Percentiles rank a stretch among this genome's conserved stretches.
Evolutionary conservation across 2,329 filamentous ascomycete species (phyloP).

Genomic region (Apiospora phragmitis): DNA sequence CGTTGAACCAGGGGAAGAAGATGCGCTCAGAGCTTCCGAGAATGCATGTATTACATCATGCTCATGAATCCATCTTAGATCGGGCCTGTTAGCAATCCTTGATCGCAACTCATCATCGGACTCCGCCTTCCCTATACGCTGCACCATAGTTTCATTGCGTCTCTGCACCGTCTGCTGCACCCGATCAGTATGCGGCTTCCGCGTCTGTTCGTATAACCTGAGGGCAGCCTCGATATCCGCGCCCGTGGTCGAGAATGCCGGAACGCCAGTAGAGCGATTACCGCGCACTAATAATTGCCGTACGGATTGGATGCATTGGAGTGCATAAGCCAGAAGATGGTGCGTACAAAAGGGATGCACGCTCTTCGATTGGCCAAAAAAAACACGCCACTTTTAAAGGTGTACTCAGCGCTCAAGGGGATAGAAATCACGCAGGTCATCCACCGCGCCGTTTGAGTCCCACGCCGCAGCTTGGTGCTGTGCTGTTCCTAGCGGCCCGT

Average conservation of each 20-base stretch:
- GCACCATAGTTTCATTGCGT: conserved; percentile 28
- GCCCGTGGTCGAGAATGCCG: neutral
- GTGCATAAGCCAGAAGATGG: too few species aligned
- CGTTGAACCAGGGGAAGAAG: neutral
- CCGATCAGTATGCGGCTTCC: conserved; percentile 41
- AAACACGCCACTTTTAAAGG: too few species aligned
- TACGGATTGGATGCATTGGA: too few species aligned
- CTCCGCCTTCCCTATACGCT: conserved; percentile 24
- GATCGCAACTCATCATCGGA: conserved; percentile 38
- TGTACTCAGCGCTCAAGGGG: too few species aligned
- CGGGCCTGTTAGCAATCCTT: conserved; percentile 35
- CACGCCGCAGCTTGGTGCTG: conserved; percentile 34
- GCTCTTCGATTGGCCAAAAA: too few species aligned
- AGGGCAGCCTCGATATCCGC: conserved; percentile 32
- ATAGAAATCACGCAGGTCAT: conserved; percentile 38
- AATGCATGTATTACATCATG: conserved; percentile 45
- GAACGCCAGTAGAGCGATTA: conserved; percentile 7
- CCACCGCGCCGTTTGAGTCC: conserved; percentile 39
- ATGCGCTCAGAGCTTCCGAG: conserved; percentile 1
- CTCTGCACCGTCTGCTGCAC: conserved; percentile 37
- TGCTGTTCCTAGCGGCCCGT: conserved; percentile 27
- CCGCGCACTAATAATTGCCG: conserved; percentile 33
- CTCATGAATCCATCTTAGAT: conserved; percentile 46
- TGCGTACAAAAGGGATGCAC: too few species aligned
- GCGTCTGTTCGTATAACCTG: conserved; percentile 41